These are phyloP conservation scores for Lasiodiplodia citricola DNA, from an alignment of 2,329 filamentous ascomycete species.

Conservation along the genomic window DNA sequence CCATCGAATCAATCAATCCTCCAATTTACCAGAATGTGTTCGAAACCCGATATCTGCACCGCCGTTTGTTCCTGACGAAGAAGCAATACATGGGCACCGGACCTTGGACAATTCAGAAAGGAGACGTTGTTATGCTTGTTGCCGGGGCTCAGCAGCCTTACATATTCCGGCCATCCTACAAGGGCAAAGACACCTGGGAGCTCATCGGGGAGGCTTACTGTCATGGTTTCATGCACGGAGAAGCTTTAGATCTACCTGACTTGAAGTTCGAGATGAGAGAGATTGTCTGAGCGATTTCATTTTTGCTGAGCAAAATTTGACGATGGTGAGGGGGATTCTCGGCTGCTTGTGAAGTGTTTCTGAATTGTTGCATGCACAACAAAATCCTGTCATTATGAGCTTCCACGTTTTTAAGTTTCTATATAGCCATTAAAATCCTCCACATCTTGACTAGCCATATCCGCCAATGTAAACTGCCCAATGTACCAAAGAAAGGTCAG, in stretches of 20 bases:
- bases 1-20: not conserved
- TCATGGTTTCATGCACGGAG: not conserved
- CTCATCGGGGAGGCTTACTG: constrained; percentile 3
- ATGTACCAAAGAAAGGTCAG: not conserved
- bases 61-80: not conserved
- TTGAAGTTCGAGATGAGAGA: not conserved
- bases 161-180: not conserved
- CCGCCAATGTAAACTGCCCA: not conserved
- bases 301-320: no score
- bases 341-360: no score
- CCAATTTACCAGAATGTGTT: not conserved
- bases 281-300: not conserved
- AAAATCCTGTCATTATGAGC: no score
- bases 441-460: not conserved
- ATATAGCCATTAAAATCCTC: not conserved
- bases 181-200: not conserved
- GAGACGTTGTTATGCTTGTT: not conserved
- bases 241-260: not conserved
- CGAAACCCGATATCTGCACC: not conserved
- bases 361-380: no score
- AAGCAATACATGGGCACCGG: not conserved
- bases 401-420: no score
- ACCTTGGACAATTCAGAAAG: not conserved
- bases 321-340: no score
- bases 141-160: not conserved